Base-by-base conservation (phyloP, 805 yeast genomes). In the Blastobotrys terrestris region DNA sequence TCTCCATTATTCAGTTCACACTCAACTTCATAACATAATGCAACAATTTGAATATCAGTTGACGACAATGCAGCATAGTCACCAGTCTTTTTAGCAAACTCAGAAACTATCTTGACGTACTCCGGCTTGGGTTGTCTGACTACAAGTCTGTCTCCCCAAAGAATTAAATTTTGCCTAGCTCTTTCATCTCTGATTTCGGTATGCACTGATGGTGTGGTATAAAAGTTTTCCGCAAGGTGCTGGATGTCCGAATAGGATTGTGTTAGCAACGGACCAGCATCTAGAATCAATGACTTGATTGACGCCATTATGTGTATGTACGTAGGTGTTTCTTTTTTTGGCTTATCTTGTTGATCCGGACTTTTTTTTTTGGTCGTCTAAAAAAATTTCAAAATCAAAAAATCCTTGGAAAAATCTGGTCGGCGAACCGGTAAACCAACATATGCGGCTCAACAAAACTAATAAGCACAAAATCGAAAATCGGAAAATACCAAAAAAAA, bases 201-300 rank as follows among this genome's bases (percentile, higher is more conserved):
- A 61, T 77, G 81, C 15, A 94, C 98, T 0, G 97, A 91, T 13
- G 98, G 97, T 1, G 97, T 88, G 13, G 97, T 91, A 67, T 75
- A 85, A 63, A 87, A 87, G n/a, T 70, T 67, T 15, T 77, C 68
- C 0, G 96, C 97, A 64, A 77, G 79, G 58, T 78, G 80, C 61
- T 83, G 82, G 45, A 94, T 73, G 18, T 83, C 78, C 2, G 90
- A 77, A 11, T 87, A 87, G 3, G 94, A 77, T 62, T 88, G 95
- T 1, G 95, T 85, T 60, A 94, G 86, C 59, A 94, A 72, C 3
- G 99, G 99, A 49, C 96, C 94, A 2, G 99, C 98, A 77, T 94
- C 99, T 59, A 94, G 76, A 35, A 88, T 87, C 53, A 95, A 73
- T 1, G 83, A 73, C 56, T 77, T 53, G 77, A 63, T 59, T 26